Percentiles rank a stretch among this genome's conserved stretches.
These are phyloP conservation scores for Cymbopogon flexuosus DNA, from an alignment of 202 grass and related monocot species.

Conservation along the genomic window DNA sequence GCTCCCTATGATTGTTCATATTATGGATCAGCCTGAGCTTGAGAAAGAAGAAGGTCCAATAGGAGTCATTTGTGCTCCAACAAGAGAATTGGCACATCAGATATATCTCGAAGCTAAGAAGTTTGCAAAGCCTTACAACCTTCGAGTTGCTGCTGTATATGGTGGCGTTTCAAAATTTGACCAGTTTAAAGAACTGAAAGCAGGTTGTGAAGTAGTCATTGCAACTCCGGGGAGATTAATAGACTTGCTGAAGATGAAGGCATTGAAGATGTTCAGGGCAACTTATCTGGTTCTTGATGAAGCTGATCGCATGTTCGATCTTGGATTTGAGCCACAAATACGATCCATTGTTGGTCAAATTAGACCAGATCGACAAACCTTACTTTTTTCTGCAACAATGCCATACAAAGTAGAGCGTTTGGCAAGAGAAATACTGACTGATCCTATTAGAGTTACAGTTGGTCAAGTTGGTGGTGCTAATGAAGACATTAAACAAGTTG, in stretches of 20 bases:
- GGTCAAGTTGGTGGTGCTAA: constrained; percentile 94
- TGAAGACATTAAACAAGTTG: constrained; percentile 97
- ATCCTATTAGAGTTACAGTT: constrained; percentile 88
- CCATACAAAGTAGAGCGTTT: constrained; percentile 94
- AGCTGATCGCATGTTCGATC: constrained; percentile 98
- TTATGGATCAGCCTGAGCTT: constrained; percentile 99
- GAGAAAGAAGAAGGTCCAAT: constrained; percentile 94
- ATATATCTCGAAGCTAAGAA: constrained; percentile 98
- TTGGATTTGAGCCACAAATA: constrained; percentile 96
- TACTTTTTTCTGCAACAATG: constrained; percentile 99
- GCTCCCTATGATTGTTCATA: constrained; percentile 97
- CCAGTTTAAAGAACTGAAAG: constrained; percentile 97
- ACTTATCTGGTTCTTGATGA: constrained; percentile 97
- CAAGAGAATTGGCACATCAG: constrained; percentile 95
- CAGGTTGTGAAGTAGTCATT: constrained; percentile 88
- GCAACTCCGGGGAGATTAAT: constrained; percentile 94
- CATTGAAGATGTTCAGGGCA: constrained; percentile 78
- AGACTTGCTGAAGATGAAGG: constrained; percentile 98
- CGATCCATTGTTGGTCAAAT: constrained; percentile 95
- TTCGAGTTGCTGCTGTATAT: constrained; percentile 91
- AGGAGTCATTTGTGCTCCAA: constrained; percentile 94
- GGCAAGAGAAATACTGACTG: constrained; percentile 87
- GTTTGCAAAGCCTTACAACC: constrained; percentile 91
- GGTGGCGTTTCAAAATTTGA: constrained; percentile 96
- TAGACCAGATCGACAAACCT: constrained; percentile 93